phyloP scores from a whole-genome alignment of 352 stramenopile species.

The Phytopythium delawarense region DNA sequence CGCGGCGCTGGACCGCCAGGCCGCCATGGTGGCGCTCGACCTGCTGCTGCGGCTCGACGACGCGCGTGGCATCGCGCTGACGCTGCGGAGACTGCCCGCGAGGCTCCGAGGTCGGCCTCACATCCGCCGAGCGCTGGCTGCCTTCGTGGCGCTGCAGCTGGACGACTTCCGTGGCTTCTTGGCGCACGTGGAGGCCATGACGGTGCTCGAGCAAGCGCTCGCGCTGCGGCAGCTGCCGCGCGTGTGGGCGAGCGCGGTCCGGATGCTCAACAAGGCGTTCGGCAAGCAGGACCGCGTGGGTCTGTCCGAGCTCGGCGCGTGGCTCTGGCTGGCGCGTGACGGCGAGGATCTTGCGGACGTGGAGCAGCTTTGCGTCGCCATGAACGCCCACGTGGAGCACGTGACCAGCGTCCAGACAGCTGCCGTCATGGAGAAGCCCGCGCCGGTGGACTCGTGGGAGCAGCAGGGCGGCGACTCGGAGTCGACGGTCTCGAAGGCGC shows the following conservation, averaged over 20 bases:
- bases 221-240: conserved; percentile 33
- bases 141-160: conserved; percentile 56
- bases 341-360: conserved; percentile 17
- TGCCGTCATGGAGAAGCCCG: not conserved
- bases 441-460: conserved; percentile 23
- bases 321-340: conserved; percentile 18
- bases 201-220: conserved; percentile 37
- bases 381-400: conserved; percentile 43
- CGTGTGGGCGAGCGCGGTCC: conserved; percentile 30
- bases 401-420: not conserved
- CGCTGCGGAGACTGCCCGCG: conserved; percentile 32
- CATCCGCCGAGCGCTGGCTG: conserved; percentile 31
- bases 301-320: conserved; percentile 33
- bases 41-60: conserved; percentile 58
- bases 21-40: conserved; percentile 52
- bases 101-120: conserved; percentile 8
- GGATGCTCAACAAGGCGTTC: conserved; percentile 58
- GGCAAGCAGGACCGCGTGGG: conserved; percentile 55
- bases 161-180: conserved; percentile 37
- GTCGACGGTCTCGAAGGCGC: not conserved
- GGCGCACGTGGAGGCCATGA: conserved; percentile 18
- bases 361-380: conserved; percentile 26
- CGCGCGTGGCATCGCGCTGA: conserved; percentile 30
- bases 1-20: conserved; percentile 8
- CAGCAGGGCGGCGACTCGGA: not conserved